These are phyloP conservation scores for Calophaca sinica DNA, from an alignment of 306 rosid genomes.

Conservation along the genomic window DNA sequence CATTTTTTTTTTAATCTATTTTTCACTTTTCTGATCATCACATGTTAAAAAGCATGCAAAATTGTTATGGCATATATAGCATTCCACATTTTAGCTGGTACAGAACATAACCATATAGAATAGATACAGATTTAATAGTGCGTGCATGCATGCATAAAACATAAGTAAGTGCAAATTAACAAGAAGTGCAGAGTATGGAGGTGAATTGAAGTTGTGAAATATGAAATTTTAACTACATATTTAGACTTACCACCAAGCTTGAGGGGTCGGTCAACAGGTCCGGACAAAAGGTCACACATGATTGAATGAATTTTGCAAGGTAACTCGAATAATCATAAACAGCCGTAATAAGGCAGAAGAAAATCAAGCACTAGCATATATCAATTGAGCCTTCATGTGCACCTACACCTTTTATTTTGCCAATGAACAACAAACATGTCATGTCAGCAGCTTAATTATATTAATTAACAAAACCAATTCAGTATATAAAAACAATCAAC, in stretches of 20 bases:
- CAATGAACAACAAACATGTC: no score
- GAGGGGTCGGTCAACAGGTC: neutral
- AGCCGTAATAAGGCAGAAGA: neutral
- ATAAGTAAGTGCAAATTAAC: neutral
- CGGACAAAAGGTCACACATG: slow-evolving; percentile 72
- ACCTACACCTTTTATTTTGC: no score
- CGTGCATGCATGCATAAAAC: neutral
- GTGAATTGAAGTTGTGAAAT: no score
- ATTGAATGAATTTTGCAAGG: slow-evolving; percentile 48
- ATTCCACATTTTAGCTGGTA: slow-evolving; percentile 21
- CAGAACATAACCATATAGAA: neutral
- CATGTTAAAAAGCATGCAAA: neutral
- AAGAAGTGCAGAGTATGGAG: neutral
- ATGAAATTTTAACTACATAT: no score
- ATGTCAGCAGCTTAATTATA: no score
- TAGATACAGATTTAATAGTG: neutral
- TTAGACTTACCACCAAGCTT: no score
- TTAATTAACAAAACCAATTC: no score
- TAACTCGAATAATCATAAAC: slow-evolving; percentile 40
- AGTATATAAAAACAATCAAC: no score
- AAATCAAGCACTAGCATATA: no score
- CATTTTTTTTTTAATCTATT: neutral
- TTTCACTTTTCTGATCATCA: slow-evolving; percentile 23
- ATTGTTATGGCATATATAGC: no score
- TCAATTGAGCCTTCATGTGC: no score